These are phyloP conservation scores for Magnaporthiopsis poae DNA, from an alignment of 2,329 filamentous ascomycete species.

Conservation along the genomic window DNA sequence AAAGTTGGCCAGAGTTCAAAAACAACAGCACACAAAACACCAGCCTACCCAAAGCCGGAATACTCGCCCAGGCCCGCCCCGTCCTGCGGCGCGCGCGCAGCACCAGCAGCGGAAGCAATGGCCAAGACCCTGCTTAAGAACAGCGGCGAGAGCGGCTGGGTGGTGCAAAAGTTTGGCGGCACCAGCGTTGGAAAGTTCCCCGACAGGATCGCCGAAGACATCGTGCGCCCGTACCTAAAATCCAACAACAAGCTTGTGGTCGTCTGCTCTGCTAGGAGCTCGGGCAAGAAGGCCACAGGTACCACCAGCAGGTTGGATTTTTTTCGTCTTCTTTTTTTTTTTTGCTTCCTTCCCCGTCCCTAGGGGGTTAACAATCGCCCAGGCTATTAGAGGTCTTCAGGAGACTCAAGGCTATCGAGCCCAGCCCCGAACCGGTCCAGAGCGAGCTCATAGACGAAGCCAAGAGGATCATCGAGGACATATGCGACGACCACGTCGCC, in stretches of 20 bases:
- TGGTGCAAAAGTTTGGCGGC: constrained; percentile 90
- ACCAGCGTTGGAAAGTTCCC: constrained; percentile 94
- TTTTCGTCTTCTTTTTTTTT: constrained; percentile 10
- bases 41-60: neutral
- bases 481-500: constrained; percentile 70
- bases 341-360: neutral
- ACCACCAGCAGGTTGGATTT: constrained; percentile 85
- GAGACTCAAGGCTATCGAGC: constrained; percentile 43
- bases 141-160: constrained; percentile 48
- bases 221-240: constrained; percentile 47
- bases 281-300: constrained; percentile 84
- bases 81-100: too few relatives aligned
- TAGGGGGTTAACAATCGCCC: constrained; percentile 1
- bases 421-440: constrained; percentile 41
- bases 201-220: constrained; percentile 60
- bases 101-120: constrained; percentile 15
- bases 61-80: neutral
- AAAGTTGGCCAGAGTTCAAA: neutral
- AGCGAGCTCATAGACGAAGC: constrained; percentile 52
- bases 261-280: constrained; percentile 90
- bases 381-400: constrained; percentile 52
- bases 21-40: neutral
- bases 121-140: constrained; percentile 18
- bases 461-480: constrained; percentile 65
- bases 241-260: constrained; percentile 67